Evolutionary conservation across 495 filamentous ascomycete species (phyloP), one percentile per base, ranked within the genome.

Genomic region (Tuber magnatum): DNA sequence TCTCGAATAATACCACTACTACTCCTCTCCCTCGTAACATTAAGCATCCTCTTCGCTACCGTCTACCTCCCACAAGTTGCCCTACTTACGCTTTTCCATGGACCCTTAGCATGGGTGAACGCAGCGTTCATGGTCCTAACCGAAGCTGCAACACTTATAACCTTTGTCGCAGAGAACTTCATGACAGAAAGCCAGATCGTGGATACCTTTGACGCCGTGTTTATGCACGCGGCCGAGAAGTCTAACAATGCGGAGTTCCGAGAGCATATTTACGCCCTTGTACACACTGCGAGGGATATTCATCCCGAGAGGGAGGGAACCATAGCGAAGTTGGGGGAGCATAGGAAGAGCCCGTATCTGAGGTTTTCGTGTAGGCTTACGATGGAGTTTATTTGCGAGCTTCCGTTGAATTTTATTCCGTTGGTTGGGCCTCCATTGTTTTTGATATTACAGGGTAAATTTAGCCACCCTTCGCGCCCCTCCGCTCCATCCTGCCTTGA

Each of bases 371-470:
- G 92, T 22, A 87, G 89, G n/a, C 91, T 94, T 80, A 93, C 93
- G 73, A 77, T 90, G 73, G 92, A 94, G 83, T 90, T 94, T 74
- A 82, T 93, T n/a, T 82, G 92, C 61, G 92, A 93, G 80, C 85
- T 97, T n/a, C 94, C 95, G 20, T 86, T 98, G 71, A 97, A 97
- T 83, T 91, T 97, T 74, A 91, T 99, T 65, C 95, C 95, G 0
- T 88, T 97, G 0, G 87, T 98, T 32, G 95, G 95, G 4, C 94
- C 94, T 3, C 84, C 89, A 20, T 79, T 93, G 0, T 99, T 96
- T 83, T 86, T 97, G 12, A 70, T 91, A 22, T 77, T 95, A 42
- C 91, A 96, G 83, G 94, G 93, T 78, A 87, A 84, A 82, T 46
- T 41, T 16, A 7, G 20, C 12, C 71, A 35, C 80, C 80, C 83